phyloP scores from a whole-genome alignment of 305 asterid genomes.

The Fraxinus xanthoxyloides region DNA sequence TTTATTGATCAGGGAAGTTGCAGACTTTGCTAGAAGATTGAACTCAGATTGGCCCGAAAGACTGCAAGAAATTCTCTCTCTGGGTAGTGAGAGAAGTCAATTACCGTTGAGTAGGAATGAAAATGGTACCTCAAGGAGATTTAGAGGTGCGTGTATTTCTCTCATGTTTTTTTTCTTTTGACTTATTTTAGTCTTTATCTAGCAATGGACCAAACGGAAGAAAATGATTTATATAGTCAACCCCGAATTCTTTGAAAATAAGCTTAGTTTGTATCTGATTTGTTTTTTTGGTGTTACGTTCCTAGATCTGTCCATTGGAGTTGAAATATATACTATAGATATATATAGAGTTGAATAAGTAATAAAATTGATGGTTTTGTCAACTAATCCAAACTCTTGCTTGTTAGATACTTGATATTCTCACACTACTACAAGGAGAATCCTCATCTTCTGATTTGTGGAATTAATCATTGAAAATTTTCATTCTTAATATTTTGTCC shows the following conservation, averaged over 20 bases:
- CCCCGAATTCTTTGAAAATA: not conserved
- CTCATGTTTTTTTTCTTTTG: constrained; percentile 2
- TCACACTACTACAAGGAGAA: not conserved
- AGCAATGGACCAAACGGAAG: not conserved
- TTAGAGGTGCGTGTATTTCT: constrained; percentile 43
- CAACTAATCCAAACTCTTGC: not conserved
- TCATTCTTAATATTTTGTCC: not conserved
- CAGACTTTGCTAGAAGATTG: constrained; percentile 90
- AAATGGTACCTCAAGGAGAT: constrained; percentile 66
- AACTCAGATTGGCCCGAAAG: constrained; percentile 92
- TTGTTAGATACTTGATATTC: not conserved
- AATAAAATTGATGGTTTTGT: not conserved
- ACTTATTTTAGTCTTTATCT: constrained; percentile 1
- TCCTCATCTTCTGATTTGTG: not conserved
- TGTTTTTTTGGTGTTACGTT: not conserved
- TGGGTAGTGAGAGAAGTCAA: constrained; percentile 72
- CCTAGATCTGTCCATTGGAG: not conserved
- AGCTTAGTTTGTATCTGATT: not conserved
- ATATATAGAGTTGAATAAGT: not conserved
- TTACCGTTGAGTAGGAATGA: constrained; percentile 51
- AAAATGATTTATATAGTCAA: not conserved
- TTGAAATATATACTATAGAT: not conserved
- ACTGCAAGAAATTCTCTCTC: constrained; percentile 77
- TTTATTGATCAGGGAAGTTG: constrained; percentile 79
- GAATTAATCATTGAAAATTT: not conserved